A percentile compares a stretch with the other conserved stretches of the same genome.
Conservation (phyloP, 2,329 filamentous ascomycete species). For the Pseudogymnoascus sp. region DNA sequence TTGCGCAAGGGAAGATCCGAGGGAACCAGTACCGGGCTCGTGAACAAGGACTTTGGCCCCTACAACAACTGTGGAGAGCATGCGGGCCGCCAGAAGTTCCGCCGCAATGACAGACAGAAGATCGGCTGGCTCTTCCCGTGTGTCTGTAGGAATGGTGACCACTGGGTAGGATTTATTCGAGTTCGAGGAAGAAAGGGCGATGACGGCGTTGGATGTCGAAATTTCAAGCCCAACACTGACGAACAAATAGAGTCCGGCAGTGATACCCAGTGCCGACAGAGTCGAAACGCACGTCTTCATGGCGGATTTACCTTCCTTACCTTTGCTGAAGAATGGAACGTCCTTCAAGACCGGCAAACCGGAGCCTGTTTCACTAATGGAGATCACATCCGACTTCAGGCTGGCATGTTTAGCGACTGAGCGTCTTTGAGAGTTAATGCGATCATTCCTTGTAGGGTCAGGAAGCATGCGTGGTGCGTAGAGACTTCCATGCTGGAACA, state of each 20-base stretch:
- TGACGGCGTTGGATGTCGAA: constrained; percentile 11
- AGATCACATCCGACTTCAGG: constrained; percentile 11
- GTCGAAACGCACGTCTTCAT: constrained; percentile 11
- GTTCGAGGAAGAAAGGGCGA: constrained; percentile 13
- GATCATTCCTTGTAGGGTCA: background rate
- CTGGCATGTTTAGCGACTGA: constrained; percentile 8
- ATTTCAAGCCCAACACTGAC: constrained; percentile 10
- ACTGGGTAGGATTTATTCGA: constrained; percentile 13
- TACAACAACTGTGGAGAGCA: constrained; percentile 8
- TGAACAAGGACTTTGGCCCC: constrained; percentile 11
- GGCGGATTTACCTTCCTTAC: constrained; percentile 11
- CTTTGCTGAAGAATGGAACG: constrained; percentile 9
- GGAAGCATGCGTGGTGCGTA: background rate
- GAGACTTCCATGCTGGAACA: background rate
- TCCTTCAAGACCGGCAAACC: constrained; percentile 8
- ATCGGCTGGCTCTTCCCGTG: constrained; percentile 8
- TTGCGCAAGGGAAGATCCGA: constrained; percentile 12
- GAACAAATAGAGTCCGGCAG: constrained; percentile 13
- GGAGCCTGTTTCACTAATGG: constrained; percentile 3
- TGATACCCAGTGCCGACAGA: constrained; percentile 13
- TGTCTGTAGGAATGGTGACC: constrained; percentile 11
- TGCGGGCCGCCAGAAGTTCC: constrained; percentile 2
- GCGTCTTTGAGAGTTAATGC: background rate
- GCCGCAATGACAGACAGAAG: constrained; percentile 10
- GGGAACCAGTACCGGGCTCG: constrained; percentile 9